A percentile compares a stretch with the other conserved stretches of the same genome.
Conservation (phyloP, 2,329 filamentous ascomycete genomes). For the Penicillium occitanis region DNA sequence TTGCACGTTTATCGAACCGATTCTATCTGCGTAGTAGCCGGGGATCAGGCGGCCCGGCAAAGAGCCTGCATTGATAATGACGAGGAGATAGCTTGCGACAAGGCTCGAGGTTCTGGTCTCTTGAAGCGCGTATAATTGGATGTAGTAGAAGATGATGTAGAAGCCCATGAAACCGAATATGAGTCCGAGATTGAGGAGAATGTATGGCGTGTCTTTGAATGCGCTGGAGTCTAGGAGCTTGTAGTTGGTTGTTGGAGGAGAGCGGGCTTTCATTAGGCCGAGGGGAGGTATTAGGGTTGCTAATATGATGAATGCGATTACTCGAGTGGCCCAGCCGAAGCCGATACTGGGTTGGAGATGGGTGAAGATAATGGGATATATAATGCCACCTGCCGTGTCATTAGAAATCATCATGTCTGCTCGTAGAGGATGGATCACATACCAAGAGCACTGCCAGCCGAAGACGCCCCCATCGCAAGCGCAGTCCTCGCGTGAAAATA, state of each 20-base stretch:
- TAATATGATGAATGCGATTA: constrained; percentile 61
- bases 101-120: not conserved
- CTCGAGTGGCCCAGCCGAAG: constrained; percentile 59
- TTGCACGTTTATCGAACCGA: constrained; percentile 10
- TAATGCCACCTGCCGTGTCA: constrained; percentile 50
- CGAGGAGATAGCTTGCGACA: constrained; percentile 8
- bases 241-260: constrained; percentile 32
- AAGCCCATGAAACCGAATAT: constrained; percentile 49
- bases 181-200: constrained; percentile 39
- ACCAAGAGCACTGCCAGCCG: constrained; percentile 34
- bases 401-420: constrained; percentile 1
- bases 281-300: constrained; percentile 55
- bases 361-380: constrained; percentile 63
- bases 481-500: constrained; percentile 32
- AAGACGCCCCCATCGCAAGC: constrained; percentile 32
- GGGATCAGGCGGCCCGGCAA: constrained; percentile 10
- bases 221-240: constrained; percentile 40
- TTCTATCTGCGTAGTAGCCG: constrained; percentile 8
- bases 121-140: constrained; percentile 12
- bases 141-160: constrained; percentile 49
- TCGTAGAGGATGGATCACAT: not conserved
- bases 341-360: constrained; percentile 55
- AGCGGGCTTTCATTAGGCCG: constrained; percentile 47
- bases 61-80: constrained; percentile 13
- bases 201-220: constrained; percentile 42